Evolutionary conservation across 139 green algal genomes (phyloP).

Genomic region (Micractinium conductrix): DNA sequence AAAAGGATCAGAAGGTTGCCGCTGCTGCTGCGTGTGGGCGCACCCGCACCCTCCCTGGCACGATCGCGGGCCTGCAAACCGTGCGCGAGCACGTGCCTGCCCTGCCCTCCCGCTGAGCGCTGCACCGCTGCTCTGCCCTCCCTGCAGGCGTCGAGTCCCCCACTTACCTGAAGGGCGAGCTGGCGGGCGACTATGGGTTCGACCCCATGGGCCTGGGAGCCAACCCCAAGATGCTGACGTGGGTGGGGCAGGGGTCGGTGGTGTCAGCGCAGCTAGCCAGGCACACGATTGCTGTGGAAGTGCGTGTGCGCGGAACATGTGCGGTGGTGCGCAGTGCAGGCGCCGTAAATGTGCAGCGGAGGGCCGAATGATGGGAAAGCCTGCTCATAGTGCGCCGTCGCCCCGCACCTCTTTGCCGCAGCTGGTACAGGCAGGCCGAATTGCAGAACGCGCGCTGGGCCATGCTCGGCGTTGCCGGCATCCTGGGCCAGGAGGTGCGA

Average conservation of each 20-base stretch:
- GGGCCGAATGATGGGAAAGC: too few species aligned
- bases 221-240: slow-evolving; percentile 26
- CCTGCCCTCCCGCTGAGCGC: background rate
- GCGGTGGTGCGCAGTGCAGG: too few species aligned
- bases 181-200: slow-evolving; percentile 56
- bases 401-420: background rate
- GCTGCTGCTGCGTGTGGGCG: background rate
- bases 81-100: too few species aligned
- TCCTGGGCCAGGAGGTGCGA: slow-evolving; percentile 64
- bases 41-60: background rate
- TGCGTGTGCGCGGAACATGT: too few species aligned
- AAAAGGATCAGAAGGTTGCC: background rate
- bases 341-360: too few species aligned
- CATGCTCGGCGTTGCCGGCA: slow-evolving; percentile 93
- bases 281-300: too few species aligned
- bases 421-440: slow-evolving; percentile 88
- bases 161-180: slow-evolving; percentile 15
- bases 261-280: too few species aligned
- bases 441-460: slow-evolving; percentile 88
- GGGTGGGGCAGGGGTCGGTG: too few species aligned
- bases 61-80: background rate
- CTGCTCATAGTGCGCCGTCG: too few species aligned
- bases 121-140: background rate
- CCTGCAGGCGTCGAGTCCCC: slow-evolving; percentile 2
- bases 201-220: slow-evolving; percentile 85